phyloP scores from a whole-genome alignment of 2,329 filamentous ascomycete species.

The Colletotrichum destructivum region DNA sequence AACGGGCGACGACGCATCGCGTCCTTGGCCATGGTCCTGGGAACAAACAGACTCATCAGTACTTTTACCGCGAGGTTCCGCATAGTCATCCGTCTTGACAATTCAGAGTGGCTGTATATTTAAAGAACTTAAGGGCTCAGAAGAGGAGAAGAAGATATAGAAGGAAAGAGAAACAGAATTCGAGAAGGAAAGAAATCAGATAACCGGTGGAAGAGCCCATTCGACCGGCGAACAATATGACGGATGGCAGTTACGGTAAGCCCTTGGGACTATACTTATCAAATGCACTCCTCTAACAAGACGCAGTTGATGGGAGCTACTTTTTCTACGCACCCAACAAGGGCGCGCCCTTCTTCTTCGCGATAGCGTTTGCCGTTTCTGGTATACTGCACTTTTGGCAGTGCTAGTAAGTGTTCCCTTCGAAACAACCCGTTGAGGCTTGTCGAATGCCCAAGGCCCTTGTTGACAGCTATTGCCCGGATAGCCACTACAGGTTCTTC shows the following conservation, averaged over 20 bases:
- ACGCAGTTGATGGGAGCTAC: constrained; percentile 57
- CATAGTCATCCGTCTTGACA: not conserved
- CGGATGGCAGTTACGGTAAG: constrained; percentile 52
- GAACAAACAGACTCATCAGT: not conserved
- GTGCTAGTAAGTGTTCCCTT: constrained; percentile 58
- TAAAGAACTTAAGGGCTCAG: no score
- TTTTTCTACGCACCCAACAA: constrained; percentile 65
- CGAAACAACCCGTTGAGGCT: constrained; percentile 6
- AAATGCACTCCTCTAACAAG: constrained; percentile 2
- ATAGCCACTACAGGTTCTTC: constrained; percentile 70
- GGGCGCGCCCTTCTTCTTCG: constrained; percentile 64
- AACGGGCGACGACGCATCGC: not conserved
- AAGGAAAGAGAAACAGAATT: no score
- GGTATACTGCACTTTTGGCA: constrained; percentile 59
- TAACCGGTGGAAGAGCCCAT: not conserved
- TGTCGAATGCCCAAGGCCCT: no score
- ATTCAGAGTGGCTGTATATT: not conserved
- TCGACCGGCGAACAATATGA: constrained; percentile 43
- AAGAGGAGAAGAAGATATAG: no score
- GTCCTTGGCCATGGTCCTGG: no score
- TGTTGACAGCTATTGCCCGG: not conserved
- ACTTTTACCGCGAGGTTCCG: not conserved
- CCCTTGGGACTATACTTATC: not conserved
- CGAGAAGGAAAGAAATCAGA: not conserved
- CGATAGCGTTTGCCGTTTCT: constrained; percentile 56